Evolutionary conservation across 129 eudicot genomes (phyloP).

Genomic region (Dittrichia graveolens): DNA sequence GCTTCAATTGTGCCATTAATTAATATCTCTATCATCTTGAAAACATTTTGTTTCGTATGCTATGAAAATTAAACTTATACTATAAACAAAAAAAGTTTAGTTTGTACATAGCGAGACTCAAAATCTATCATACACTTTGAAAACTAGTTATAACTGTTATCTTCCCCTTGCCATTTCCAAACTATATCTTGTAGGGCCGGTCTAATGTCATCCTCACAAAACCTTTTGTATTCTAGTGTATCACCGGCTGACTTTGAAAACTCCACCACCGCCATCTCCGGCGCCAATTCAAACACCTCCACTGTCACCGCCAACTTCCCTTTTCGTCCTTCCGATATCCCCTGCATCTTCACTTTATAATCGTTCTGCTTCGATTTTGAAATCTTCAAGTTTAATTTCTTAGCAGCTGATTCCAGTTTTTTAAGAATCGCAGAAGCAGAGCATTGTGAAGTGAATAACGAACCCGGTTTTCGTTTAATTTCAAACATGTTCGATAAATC

Average conservation of each 20-base stretch:
- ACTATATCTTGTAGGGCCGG: slow-evolving; percentile 75
- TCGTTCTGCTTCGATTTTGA: slow-evolving; percentile 52
- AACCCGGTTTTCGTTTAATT: slow-evolving; percentile 46
- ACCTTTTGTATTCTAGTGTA: slow-evolving; percentile 67
- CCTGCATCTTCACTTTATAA: slow-evolving; percentile 64
- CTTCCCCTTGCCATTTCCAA: slow-evolving; percentile 95
- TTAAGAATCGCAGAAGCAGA: slow-evolving; percentile 53
- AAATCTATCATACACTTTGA: slow-evolving; percentile 4
- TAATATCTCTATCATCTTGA: not conserved
- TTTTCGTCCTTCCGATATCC: slow-evolving; percentile 68
- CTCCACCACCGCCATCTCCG: slow-evolving; percentile 78
- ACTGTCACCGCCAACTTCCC: slow-evolving; percentile 70
- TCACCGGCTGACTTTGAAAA: slow-evolving; percentile 74
- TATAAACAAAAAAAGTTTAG: slow-evolving; percentile 4
- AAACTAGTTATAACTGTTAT: slow-evolving; percentile 30
- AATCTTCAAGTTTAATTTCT: slow-evolving; percentile 48
- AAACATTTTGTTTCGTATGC: not conserved
- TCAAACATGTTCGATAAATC: slow-evolving; percentile 80
- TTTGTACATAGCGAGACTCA: slow-evolving; percentile 20
- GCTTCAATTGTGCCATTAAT: not conserved
- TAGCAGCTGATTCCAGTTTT: slow-evolving; percentile 56
- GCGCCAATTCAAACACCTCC: slow-evolving; percentile 82
- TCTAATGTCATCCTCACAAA: slow-evolving; percentile 68
- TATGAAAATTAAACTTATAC: slow-evolving; percentile 7
- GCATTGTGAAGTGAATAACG: slow-evolving; percentile 68